These are phyloP conservation scores for Leishmania amazonensis DNA, from an alignment of 208 protist species.

Conservation along the genomic window DNA sequence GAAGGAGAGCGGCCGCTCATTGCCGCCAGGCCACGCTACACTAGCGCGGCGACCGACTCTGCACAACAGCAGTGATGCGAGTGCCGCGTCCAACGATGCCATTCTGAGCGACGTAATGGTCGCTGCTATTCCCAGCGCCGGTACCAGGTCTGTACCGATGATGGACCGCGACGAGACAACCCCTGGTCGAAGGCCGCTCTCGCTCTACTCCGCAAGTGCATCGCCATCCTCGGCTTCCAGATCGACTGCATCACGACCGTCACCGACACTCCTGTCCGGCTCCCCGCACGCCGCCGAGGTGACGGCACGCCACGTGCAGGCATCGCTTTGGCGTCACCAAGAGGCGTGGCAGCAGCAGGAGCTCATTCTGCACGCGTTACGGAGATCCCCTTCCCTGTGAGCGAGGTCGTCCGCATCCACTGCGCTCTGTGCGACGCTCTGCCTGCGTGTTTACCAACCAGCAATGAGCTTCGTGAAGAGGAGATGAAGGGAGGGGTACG, in stretches of 20 bases:
- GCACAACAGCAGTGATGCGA: neutral
- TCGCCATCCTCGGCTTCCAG: constrained; percentile 1
- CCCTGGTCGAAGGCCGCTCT: constrained; percentile 8
- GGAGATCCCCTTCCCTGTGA: constrained; percentile 17
- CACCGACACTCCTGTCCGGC: neutral
- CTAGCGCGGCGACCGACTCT: neutral
- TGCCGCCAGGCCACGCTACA: neutral
- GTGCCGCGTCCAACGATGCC: neutral
- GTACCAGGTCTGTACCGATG: neutral
- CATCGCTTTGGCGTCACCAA: constrained; percentile 27
- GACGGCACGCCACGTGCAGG: constrained; percentile 25
- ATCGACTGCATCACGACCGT: neutral
- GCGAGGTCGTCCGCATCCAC: neutral
- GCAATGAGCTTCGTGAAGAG: neutral
- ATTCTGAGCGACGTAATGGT: neutral
- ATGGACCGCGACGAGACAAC: neutral
- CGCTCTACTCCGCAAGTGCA: neutral
- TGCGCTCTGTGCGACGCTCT: neutral
- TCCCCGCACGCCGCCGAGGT: constrained; percentile 22
- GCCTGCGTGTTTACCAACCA: neutral
- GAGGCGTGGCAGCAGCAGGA: constrained; percentile 34
- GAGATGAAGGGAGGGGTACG: neutral
- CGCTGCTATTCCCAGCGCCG: neutral
- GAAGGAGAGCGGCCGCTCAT: neutral
- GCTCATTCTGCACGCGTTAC: constrained; percentile 27